A percentile compares a stretch with the other conserved stretches of the same genome.
Evolutionary conservation across 139 green algal genomes (phyloP).

Genomic region (Coccomyxa sp.): DNA sequence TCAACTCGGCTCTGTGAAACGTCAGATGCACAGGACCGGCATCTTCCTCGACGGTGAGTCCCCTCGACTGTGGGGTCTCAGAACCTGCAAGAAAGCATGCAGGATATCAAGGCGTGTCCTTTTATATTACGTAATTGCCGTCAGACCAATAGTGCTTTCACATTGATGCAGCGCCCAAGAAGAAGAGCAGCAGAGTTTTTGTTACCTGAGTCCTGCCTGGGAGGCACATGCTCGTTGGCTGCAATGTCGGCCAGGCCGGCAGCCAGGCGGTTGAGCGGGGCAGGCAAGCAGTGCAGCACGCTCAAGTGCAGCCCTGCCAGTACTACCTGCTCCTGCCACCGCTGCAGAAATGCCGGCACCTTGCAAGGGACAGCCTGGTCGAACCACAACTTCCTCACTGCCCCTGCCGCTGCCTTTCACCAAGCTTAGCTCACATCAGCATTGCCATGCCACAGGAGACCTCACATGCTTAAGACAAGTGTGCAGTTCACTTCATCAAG

Average conservation of each 20-base stretch:
- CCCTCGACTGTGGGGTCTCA: too few species aligned
- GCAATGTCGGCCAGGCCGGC: background rate
- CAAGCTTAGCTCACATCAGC: background rate
- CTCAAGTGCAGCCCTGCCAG: constrained; percentile 11
- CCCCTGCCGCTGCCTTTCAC: background rate
- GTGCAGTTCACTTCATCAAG: too few species aligned
- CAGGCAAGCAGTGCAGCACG: constrained; percentile 5
- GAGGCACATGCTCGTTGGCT: background rate
- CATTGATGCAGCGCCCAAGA: background rate
- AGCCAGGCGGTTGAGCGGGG: background rate
- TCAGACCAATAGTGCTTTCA: background rate
- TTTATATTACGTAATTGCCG: background rate
- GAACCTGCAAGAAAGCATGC: too few species aligned
- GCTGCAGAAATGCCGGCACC: constrained; percentile 5
- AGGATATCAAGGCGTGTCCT: background rate
- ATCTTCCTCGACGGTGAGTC: too few species aligned
- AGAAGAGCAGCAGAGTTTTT: background rate
- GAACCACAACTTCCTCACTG: background rate
- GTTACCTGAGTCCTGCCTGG: background rate
- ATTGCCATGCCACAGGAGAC: background rate
- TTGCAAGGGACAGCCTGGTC: background rate
- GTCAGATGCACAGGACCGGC: too few species aligned
- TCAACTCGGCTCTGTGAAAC: too few species aligned
- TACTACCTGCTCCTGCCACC: background rate
- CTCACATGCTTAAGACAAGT: background rate